A percentile compares a stretch with the other conserved stretches of the same genome.
Evolutionary conservation across 179 eudicot species (phyloP).

Genomic region (Silene noctiflora): DNA sequence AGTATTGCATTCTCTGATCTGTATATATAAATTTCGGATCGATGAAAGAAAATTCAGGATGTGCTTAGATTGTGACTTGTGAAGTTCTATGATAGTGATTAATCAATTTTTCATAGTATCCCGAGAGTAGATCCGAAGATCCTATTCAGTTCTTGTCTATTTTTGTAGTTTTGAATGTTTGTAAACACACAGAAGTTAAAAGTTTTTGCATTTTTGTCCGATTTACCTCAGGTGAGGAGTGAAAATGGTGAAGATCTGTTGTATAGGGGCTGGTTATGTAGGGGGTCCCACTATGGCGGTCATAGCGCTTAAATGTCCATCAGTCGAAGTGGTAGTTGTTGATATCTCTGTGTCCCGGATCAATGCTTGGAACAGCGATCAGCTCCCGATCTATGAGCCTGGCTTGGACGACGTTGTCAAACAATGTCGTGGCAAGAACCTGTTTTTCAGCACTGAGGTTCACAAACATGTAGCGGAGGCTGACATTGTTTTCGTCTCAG

Average conservation of each 20-base stretch:
- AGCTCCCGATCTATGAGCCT: slow-evolving; percentile 74
- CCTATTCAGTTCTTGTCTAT: too few relatives aligned
- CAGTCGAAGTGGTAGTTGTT: slow-evolving; percentile 57
- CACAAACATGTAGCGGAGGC: slow-evolving; percentile 67
- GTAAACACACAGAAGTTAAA: not conserved
- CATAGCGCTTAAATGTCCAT: slow-evolving; percentile 64
- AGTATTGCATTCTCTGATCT: not conserved
- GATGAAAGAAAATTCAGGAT: not conserved
- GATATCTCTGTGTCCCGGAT: slow-evolving; percentile 66
- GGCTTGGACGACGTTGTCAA: slow-evolving; percentile 69
- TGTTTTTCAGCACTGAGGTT: slow-evolving; percentile 68
- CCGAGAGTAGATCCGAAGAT: too few relatives aligned
- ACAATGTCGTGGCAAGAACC: slow-evolving; percentile 61
- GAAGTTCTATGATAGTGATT: not conserved
- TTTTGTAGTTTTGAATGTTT: not conserved
- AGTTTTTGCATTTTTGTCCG: not conserved
- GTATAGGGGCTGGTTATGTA: slow-evolving; percentile 74
- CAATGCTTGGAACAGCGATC: slow-evolving; percentile 71
- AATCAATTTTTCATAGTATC: not conserved
- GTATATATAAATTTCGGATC: not conserved
- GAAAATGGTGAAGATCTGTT: slow-evolving; percentile 63
- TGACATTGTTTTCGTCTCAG: slow-evolving; percentile 65
- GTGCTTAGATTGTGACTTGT: not conserved
- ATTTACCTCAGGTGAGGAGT: slow-evolving; percentile 3
- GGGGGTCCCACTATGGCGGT: slow-evolving; percentile 83